phyloP scores from a whole-genome alignment of 805 yeast species.

The Blastobotrys mokoenaii region DNA sequence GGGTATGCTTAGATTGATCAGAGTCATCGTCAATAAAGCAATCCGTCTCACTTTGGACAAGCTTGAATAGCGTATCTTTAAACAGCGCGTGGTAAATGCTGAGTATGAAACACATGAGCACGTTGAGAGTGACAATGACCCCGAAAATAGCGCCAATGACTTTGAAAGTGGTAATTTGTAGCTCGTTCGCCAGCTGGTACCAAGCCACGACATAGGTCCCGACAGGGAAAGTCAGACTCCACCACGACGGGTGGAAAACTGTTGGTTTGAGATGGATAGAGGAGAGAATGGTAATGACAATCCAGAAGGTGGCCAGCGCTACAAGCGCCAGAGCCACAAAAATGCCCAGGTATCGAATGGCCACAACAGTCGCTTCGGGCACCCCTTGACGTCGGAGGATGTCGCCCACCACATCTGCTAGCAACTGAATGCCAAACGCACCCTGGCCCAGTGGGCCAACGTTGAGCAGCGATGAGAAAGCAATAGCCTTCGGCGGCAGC shows the following conservation, averaged over 20 bases:
- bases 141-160: conserved; percentile 58
- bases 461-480: conserved; percentile 61
- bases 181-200: conserved; percentile 40
- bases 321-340: conserved; percentile 38
- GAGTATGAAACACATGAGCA: conserved; percentile 35
- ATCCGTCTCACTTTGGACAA: conserved; percentile 12
- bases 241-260: conserved; percentile 46
- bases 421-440: conserved; percentile 52
- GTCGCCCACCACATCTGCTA: conserved; percentile 38
- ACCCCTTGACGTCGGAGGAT: conserved; percentile 16
- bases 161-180: conserved; percentile 48
- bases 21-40: conserved; percentile 1
- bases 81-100: conserved; percentile 18
- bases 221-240: conserved; percentile 87
- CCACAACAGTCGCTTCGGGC: conserved; percentile 20
- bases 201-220: conserved; percentile 71
- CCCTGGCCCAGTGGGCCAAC: conserved; percentile 87
- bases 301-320: conserved; percentile 54
- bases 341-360: conserved; percentile 31
- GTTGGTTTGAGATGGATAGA: conserved; percentile 29
- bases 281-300: conserved; percentile 34
- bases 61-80: conserved; percentile 6
- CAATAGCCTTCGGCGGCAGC: conserved; percentile 46
- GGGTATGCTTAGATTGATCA: not conserved
- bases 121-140: conserved; percentile 35